Evolutionary conservation across 2,329 filamentous ascomycete genomes (phyloP), one percentile per base, ranked within the genome.

Genomic region (Coniochaeta hoffmannii): DNA sequence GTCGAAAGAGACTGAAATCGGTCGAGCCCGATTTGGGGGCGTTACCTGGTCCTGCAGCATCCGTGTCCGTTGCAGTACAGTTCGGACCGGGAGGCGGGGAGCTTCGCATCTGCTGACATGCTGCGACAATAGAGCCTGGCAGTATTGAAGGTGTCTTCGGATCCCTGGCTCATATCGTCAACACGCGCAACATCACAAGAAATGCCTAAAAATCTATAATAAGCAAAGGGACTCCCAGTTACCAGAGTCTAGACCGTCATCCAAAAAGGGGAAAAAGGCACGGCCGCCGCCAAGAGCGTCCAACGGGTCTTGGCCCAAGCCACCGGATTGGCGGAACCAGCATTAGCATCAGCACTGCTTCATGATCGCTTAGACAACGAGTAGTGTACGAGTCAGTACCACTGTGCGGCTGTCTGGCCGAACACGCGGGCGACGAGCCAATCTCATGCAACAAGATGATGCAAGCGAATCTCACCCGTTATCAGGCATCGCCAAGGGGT

Each of bases 231-330:
- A 26, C 24, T 46, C 10, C 41, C 41, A 46, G 26, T 44, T 44
- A 44, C 22, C 38, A 26, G 41, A 28, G 22, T 46, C 41, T 22
- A 46, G 41, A 46, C 36, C 36, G 36, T 3, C 17, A 41, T 19
- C 36, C 36, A n/a, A 22, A 41, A 28, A 28, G 41, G 41, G 15
- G 26, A 28, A 46, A n/a, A 26, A n/a, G 41, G 24, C 24, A 46
- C 41, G 38, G 41, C n/a, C 15, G n/a, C 24, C 24, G 49, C 31
- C 49, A 51, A 51, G 49, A 51, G 49, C 49, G 12, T 34, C 49
- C 49, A 51, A 51, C n/a, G 49, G 41, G 41, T 3, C 41, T 46
- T 46, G 41, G 41, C 41, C 41, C 22, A 26, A 51, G 49, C 28
- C 49, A 12, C 28, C 31, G 49, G 49, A 34, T 31, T 51, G 49